Base-by-base conservation (phyloP, 306 rosid species). In the Geum urbanum region DNA sequence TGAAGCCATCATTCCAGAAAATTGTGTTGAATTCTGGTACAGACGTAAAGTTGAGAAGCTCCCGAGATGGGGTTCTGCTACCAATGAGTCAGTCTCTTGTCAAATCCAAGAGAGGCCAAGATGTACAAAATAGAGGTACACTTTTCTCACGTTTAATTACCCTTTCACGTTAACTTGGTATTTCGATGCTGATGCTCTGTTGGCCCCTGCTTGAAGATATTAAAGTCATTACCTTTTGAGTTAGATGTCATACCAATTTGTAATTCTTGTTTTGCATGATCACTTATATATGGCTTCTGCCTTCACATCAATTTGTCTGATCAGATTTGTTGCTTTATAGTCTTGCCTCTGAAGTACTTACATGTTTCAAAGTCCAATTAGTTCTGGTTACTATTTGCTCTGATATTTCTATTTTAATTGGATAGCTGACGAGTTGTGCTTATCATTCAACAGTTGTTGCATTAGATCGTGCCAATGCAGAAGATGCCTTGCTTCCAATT, bases 391-490 rank as follows among this genome's bases (percentile, higher is more conserved):
- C 19, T 12, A 65, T 14, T 64, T 67, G 48, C 40, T 48, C 61
- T 45, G 45, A 8, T 52, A 32, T 71, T 52, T 11, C 56, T 9
- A 55, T 78, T 51, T 57, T 47, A 44, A 69, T 49, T 71, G 8
- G 69, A 46, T 79, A 53, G 64, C 77, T 82, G 37, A 78, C 78
- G 70, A 55, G 70, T 56, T 81, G 71, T 58, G 78, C 63, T 70
- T 70, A 80, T 76, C 49, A 66, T 83, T 70, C 64, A 67, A 41
- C 96, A 91, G 95, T 89, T 72, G 79, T 84, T 70, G 92, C 90
- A 51, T 84, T 91, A 64, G 99, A 91, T 76, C 87, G 96, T 75
- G 89, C 99, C 63, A 91, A 91, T 86, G 95, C 91, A 13, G 95
- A 88, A 83, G 99, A 91, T 72, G 99, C 99, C 35, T 76, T 87